Evolutionary conservation across 225 moss, liverwort and hornwort species (phyloP).

Genomic region (Pseudisothecium myosuroides): DNA sequence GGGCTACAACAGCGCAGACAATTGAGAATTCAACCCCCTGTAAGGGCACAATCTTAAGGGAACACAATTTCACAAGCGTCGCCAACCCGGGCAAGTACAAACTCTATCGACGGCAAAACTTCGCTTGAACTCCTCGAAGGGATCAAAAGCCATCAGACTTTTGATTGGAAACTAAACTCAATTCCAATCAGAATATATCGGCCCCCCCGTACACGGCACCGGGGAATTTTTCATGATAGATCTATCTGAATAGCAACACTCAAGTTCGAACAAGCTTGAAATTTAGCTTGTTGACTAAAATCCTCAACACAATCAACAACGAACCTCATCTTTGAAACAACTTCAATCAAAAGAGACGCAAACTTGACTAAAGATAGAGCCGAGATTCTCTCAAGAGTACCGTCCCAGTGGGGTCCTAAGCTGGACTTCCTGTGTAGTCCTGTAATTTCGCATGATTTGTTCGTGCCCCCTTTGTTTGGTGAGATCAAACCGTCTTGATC

Average conservation of each 20-base stretch:
- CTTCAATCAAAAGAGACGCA: neutral
- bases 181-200: neutral
- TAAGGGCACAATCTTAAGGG: too few relatives aligned
- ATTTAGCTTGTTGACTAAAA: neutral
- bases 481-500: neutral
- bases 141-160: neutral
- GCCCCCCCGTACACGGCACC: neutral
- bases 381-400: neutral
- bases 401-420: neutral
- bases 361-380: neutral
- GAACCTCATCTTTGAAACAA: neutral
- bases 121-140: too few relatives aligned
- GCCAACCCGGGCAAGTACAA: too few relatives aligned
- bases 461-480: neutral
- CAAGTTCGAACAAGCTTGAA: neutral
- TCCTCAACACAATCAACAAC: neutral
- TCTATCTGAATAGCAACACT: neutral
- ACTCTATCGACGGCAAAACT: neutral
- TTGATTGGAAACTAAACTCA: neutral
- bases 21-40: too few relatives aligned
- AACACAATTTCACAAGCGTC: too few relatives aligned
- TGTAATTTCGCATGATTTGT: neutral
- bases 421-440: neutral
- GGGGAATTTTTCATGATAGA: too few relatives aligned
- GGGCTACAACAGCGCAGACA: too few relatives aligned